Evolutionary conservation across 768 basidiomycete species (phyloP).

Genomic region (Rhodotorula sphaerocarpa): DNA sequence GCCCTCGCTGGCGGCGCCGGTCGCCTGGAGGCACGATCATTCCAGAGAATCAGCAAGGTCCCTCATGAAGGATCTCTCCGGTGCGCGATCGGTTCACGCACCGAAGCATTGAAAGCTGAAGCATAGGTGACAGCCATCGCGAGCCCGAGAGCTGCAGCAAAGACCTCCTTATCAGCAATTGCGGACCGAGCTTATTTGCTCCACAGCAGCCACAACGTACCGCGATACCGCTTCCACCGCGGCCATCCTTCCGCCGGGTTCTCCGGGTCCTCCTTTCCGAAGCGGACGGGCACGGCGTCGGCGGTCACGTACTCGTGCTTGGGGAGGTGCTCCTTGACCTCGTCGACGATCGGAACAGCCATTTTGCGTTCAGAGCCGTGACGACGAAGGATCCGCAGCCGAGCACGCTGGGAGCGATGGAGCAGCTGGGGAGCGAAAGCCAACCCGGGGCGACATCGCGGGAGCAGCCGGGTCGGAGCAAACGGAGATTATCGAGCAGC

Average conservation of each 20-base stretch:
- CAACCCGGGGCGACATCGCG: no score
- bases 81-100: not conserved
- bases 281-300: constrained; percentile 20
- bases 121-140: constrained; percentile 35
- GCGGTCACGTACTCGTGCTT: constrained; percentile 9
- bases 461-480: no score
- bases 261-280: constrained; percentile 32
- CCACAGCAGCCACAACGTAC: not conserved
- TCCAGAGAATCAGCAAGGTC: not conserved
- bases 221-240: constrained; percentile 29
- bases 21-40: constrained; percentile 21
- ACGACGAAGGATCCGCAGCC: no score
- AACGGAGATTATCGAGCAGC: no score
- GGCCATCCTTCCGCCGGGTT: constrained; percentile 33
- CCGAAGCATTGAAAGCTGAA: constrained; percentile 32
- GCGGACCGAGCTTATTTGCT: not conserved
- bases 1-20: constrained; percentile 27
- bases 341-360: not conserved
- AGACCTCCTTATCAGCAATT: not conserved
- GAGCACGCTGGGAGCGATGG: not conserved
- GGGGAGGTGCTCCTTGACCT: not conserved
- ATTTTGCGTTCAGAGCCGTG: not conserved
- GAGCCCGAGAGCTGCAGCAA: constrained; percentile 22
- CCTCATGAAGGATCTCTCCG: not conserved
- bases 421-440: no score